phyloP scores from a whole-genome alignment of 805 yeast species.

The Ogataea neopini region DNA sequence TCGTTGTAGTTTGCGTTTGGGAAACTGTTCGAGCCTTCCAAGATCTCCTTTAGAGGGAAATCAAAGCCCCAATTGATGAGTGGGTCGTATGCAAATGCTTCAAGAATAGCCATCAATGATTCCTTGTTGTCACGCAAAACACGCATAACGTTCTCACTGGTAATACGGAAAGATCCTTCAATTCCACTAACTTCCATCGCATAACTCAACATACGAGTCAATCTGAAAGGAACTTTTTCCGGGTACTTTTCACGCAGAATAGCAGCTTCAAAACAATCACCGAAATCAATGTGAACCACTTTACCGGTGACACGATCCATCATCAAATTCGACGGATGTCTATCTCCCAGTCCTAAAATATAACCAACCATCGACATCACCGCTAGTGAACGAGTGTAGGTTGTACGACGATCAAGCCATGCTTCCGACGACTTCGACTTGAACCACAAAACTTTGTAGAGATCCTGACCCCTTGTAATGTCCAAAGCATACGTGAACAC shows the following conservation, averaged over 20 bases:
- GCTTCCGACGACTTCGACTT: conserved; percentile 95
- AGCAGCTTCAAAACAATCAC: conserved; percentile 99
- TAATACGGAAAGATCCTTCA: conserved; percentile 94
- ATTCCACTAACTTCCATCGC: conserved; percentile 99
- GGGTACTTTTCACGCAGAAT: conserved; percentile 95
- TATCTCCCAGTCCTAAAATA: conserved; percentile 93
- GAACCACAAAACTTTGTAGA: conserved; percentile 93
- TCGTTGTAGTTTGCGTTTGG: conserved; percentile 72
- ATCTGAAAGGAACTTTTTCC: conserved; percentile 95
- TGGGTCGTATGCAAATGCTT: conserved; percentile 98
- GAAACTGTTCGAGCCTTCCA: conserved; percentile 70
- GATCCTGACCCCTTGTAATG: conserved; percentile 93
- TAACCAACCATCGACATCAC: conserved; percentile 99
- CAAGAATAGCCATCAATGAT: conserved; percentile 95
- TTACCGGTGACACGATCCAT: conserved; percentile 92
- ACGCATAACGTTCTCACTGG: conserved; percentile 96
- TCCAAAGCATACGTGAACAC: conserved; percentile 95
- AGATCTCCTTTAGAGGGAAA: conserved; percentile 76
- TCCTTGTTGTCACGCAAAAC: conserved; percentile 92
- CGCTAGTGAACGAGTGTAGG: conserved; percentile 92
- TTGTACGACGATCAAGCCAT: conserved; percentile 96
- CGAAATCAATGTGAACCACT: conserved; percentile 96
- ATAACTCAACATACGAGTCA: conserved; percentile 94
- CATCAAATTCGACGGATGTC: conserved; percentile 97
- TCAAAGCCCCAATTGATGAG: conserved; percentile 98